These are phyloP conservation scores for Schoenoplectus triqueter DNA, from an alignment of 202 grass and related monocot species.

Conservation along the genomic window DNA sequence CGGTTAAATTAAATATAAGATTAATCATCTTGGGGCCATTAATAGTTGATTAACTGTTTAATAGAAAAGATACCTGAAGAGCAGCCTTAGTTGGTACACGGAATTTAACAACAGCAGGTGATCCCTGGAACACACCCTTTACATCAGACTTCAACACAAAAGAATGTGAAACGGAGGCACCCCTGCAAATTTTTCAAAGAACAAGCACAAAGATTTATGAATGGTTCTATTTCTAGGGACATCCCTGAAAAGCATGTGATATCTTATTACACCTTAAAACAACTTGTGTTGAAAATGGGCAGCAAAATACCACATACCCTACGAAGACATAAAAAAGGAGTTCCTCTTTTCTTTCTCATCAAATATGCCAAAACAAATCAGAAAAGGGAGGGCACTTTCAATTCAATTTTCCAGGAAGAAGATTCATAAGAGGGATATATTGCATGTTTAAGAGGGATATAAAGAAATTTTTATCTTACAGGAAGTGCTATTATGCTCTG, in stretches of 20 bases:
- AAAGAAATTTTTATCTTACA: background rate
- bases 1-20: constrained; percentile 10
- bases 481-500: background rate
- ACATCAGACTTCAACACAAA: constrained; percentile 81
- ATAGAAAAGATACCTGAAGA: constrained; percentile 63
- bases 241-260: constrained; percentile 27
- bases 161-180: constrained; percentile 71
- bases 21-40: background rate
- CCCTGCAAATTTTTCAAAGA: constrained; percentile 47
- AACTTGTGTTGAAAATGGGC: background rate
- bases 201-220: constrained; percentile 28
- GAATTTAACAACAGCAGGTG: constrained; percentile 75
- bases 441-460: background rate
- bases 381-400: constrained; percentile 3
- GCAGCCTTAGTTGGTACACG: constrained; percentile 88
- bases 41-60: background rate
- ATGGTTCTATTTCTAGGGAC: background rate
- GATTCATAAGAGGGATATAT: background rate
- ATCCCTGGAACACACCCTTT: constrained; percentile 78
- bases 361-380: constrained; percentile 16
- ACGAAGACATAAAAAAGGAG: background rate
- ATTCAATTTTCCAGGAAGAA: background rate
- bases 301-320: background rate
- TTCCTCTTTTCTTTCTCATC: background rate
- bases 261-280: background rate